Evolutionary conservation across 2,329 filamentous ascomycete genomes (phyloP), one percentile per base, ranked within the genome.

Genomic region (Hysterium pulicare): DNA sequence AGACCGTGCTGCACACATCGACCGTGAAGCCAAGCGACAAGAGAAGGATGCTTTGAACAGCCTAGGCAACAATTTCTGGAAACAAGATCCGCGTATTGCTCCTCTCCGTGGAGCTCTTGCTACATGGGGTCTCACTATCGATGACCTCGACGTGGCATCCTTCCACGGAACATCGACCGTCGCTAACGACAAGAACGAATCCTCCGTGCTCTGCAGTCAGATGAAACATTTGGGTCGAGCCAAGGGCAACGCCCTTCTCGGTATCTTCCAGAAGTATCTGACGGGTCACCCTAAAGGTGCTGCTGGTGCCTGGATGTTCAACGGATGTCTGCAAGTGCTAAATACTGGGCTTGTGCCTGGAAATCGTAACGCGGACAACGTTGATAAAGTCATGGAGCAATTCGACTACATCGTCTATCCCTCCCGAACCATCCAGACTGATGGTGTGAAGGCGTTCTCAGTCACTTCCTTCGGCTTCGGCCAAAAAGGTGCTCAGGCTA

Each of bases 171-270:
- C 93, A 31, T 97, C 93, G 1, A 98, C 93, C 53, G 90, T 95
- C 65, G 93, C 93, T 56, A 98, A 98, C 70, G 93, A 98, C 77
- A 97, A 97, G 84, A 98, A 98, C 71, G 93, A 98, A 70, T 97
- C 93, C 15, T 90, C 90, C 41, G 93, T 96, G 62, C 86, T 98
- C 58, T 96, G 91, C 77, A 83, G 96, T 69, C 94, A 98, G 73
- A 82, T 98, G 70, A 84, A 84, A 57, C 94, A 98, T 66, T 84
- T 98, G 40, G 93, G 93, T 53, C 87, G 93, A 58, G 86, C 84
- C 71, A 96, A 96, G 83, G 93, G 94, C 61, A 98, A 98, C 62
- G 90, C 93, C 23, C 77, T 98, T 11, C 73, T 97, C 52, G 93
- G 90, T 75, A 90, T 98, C 67, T 98, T 97, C 86, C 93, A 98